Conservation (phyloP, 2,329 filamentous ascomycete genomes). For the Ceratocystis cacaofunesta region DNA sequence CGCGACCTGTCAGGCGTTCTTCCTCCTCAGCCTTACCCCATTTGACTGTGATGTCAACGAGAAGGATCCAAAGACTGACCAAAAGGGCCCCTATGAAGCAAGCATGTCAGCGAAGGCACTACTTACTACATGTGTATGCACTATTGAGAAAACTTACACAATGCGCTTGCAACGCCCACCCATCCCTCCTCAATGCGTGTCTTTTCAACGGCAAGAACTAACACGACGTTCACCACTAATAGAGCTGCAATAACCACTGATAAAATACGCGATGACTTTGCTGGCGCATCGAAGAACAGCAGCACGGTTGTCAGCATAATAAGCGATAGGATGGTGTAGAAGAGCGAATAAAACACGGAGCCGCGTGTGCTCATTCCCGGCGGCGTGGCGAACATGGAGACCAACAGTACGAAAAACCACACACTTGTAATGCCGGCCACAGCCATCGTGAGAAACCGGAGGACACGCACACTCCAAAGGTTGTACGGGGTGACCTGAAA, state of each 20-base stretch:
- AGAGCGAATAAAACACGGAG: conserved; percentile 83
- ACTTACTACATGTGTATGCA: not conserved
- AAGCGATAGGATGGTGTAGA: conserved; percentile 64
- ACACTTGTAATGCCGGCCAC: conserved; percentile 62
- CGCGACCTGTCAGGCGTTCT: conserved; percentile 73
- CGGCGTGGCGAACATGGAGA: conserved; percentile 80
- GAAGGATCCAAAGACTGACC: conserved; percentile 63
- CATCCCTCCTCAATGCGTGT: conserved; percentile 76
- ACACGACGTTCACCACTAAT: conserved; percentile 50
- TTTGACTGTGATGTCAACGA: conserved; percentile 66
- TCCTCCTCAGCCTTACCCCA: conserved; percentile 93
- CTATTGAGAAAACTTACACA: conserved; percentile 35
- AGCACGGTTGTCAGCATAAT: conserved; percentile 62
- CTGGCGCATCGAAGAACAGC: conserved; percentile 77
- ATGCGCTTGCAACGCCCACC: conserved; percentile 72
- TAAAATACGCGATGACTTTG: conserved; percentile 60
- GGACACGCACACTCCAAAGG: conserved; percentile 71
- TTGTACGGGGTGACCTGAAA: conserved; percentile 72
- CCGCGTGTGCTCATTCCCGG: conserved; percentile 74
- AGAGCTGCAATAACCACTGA: conserved; percentile 47
- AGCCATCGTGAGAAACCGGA: conserved; percentile 62
- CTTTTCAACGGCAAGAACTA: conserved; percentile 60
- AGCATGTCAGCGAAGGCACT: not conserved
- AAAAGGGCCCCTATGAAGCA: conserved; percentile 47
- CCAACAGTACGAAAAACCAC: conserved; percentile 89